phyloP scores from a whole-genome alignment of 768 basidiomycete genomes.

The Russula abietina region DNA sequence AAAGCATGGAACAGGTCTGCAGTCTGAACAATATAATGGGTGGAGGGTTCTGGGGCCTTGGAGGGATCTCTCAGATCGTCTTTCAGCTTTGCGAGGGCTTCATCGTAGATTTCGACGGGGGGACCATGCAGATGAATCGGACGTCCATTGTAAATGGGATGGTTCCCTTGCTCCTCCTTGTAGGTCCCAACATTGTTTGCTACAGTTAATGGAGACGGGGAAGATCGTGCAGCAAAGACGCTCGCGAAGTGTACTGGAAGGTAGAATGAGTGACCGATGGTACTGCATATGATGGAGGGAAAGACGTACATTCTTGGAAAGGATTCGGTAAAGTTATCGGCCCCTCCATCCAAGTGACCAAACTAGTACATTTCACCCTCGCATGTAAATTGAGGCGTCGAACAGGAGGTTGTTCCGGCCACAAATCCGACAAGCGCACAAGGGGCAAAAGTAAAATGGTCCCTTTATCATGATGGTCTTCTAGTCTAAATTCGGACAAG shows the following conservation, averaged over 20 bases:
- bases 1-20: not conserved
- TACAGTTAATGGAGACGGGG: not conserved
- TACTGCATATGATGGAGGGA: too few species aligned
- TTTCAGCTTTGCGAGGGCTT: not conserved
- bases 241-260: not conserved
- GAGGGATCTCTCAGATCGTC: not conserved
- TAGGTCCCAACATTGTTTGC: not conserved
- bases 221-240: not conserved
- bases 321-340: too few species aligned
- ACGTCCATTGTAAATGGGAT: not conserved
- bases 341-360: too few species aligned
- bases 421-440: too few species aligned
- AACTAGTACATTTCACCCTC: constrained; percentile 53
- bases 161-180: not conserved
- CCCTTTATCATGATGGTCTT: too few species aligned
- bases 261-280: not conserved
- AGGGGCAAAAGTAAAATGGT: rapidly evolving
- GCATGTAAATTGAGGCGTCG: too few species aligned
- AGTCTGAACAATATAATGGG: not conserved
- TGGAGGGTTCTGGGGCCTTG: not conserved
- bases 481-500: too few species aligned
- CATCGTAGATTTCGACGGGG: not conserved
- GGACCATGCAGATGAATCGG: not conserved
- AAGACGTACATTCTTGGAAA: not conserved
- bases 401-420: too few species aligned